phyloP scores from a whole-genome alignment of 164 flowering plant species.

The Macadamia integrifolia region DNA sequence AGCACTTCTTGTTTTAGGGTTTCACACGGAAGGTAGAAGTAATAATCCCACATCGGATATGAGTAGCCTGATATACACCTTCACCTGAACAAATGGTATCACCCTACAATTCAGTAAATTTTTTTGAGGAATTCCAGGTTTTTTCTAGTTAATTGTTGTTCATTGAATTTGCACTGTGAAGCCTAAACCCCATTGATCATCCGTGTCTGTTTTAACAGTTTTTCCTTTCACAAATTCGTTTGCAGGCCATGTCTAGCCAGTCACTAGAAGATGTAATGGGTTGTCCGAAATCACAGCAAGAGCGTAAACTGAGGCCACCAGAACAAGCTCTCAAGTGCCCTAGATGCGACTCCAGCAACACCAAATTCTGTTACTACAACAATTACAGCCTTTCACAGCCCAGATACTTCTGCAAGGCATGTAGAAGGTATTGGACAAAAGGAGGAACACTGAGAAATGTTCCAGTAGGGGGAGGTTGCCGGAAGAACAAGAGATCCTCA shows the following conservation, averaged over 20 bases:
- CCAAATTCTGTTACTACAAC: conserved; percentile 97
- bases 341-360: conserved; percentile 89
- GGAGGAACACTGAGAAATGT: conserved; percentile 92
- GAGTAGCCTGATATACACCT: too few species aligned
- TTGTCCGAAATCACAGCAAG: conserved; percentile 47
- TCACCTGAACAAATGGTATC: too few species aligned
- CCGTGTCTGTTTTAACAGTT: not conserved
- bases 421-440: conserved; percentile 95
- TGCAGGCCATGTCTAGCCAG: conserved; percentile 51
- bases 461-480: conserved; percentile 93
- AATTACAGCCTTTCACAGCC: conserved; percentile 95
- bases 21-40: too few species aligned
- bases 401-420: conserved; percentile 88
- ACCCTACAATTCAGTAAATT: too few species aligned
- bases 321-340: conserved; percentile 83
- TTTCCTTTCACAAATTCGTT: not conserved
- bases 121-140: too few species aligned
- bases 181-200: not conserved
- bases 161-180: not conserved
- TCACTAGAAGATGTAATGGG: conserved; percentile 59
- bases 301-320: conserved; percentile 61
- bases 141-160: too few species aligned
- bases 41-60: too few species aligned
- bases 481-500: conserved; percentile 77
- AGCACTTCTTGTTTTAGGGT: too few species aligned